Base-by-base conservation (phyloP, 352 stramenopile genomes). In the Pythium angustatum region DNA sequence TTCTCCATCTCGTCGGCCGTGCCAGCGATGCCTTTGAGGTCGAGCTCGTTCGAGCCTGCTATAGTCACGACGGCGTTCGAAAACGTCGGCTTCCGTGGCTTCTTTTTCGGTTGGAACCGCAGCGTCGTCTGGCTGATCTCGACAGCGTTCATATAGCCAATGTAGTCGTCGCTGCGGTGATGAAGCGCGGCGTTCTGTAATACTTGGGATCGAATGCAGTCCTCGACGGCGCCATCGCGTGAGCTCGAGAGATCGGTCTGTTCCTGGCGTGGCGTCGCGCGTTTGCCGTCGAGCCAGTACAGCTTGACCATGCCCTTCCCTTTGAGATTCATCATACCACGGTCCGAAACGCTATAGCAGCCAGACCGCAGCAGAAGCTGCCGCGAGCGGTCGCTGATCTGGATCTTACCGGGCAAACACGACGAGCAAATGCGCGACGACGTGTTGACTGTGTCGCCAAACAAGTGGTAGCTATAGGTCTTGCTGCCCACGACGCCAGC, bases 381-480 rank as follows among this genome's bases (percentile, higher is more conserved):
- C 5, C 72, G 73, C 56, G 79, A 78, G 24, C 74, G 75, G 24
- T 80, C 73, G 43, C 81, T 90, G 64, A 90, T 83, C 49, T 93
- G 84, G 53, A 93, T 88, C 33, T 77, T 85, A 0, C 83, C 81
- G 5, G 83, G 62, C 26, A 77, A 66, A 45, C 71, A 78, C 36
- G 79, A 92, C 41, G 85, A 95, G 56, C 85, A 96, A 31, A 95
- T 79, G 3, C 87, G 74, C 21, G 81, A 92, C 5, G 83, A 87
- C 26, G 81, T 91, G 71, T 93, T 96, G 43, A 93, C 87, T 2
- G 87, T 90, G 53, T 93, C 85, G 6, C 87, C 87, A 69, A 94
- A 94, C 30, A 96, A 75, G 31, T 94, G 88, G 62, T 92, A 96
- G 47, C 86, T 87, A 44, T 90, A 90, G 7, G 83, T 89, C 43